phyloP scores from a whole-genome alignment of 257 asterid genomes.

The Ophiorrhiza pumila region DNA sequence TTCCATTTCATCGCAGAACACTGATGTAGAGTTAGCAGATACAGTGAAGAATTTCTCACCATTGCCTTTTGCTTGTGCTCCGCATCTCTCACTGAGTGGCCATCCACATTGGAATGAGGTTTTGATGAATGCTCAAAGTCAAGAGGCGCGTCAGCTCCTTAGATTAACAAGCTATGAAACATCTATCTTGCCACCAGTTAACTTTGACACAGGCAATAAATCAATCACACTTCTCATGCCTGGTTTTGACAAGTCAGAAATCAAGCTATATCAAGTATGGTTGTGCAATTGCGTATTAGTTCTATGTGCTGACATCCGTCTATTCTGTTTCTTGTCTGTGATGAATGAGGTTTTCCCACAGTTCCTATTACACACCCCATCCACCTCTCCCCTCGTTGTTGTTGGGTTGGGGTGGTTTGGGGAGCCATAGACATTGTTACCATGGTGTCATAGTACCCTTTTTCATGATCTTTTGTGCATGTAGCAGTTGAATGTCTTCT shows the following conservation, averaged over 20 bases:
- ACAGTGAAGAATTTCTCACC: constrained; percentile 47
- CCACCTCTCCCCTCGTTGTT: background rate
- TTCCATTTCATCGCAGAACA: constrained; percentile 35
- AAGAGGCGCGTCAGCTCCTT: constrained; percentile 58
- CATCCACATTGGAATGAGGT: constrained; percentile 54
- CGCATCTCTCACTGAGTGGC: constrained; percentile 37
- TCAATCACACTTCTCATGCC: constrained; percentile 89
- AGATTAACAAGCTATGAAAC: constrained; percentile 22
- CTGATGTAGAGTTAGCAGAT: constrained; percentile 24
- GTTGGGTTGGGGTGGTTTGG: background rate
- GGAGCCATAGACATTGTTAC: background rate
- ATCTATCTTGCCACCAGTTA: constrained; percentile 38
- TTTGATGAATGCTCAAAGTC: constrained; percentile 36
- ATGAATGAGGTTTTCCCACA: background rate
- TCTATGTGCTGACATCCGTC: background rate
- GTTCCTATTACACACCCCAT: background rate
- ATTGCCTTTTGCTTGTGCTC: constrained; percentile 59
- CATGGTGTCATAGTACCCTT: background rate
- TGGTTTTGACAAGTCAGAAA: constrained; percentile 96
- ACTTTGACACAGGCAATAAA: constrained; percentile 54
- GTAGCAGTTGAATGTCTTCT: background rate
- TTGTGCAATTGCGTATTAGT: background rate
- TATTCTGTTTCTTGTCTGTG: background rate
- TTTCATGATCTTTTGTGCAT: background rate
- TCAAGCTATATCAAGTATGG: constrained; percentile 88